A percentile compares a stretch with the other conserved stretches of the same genome.
These are phyloP conservation scores for Aspergillus fructus DNA, from an alignment of 2,329 filamentous ascomycete species.

Conservation along the genomic window DNA sequence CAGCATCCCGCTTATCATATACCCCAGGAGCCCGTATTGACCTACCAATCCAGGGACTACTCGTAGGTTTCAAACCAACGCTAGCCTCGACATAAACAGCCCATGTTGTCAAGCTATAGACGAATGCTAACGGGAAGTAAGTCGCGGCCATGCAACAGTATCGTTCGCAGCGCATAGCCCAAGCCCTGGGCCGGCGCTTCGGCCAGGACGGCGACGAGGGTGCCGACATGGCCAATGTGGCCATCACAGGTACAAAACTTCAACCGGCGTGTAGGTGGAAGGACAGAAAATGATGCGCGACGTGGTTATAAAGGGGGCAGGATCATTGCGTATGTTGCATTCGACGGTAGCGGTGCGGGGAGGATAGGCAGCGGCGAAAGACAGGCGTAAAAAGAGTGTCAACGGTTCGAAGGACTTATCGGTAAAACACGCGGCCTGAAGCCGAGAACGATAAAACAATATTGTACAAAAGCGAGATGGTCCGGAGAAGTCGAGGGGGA, in stretches of 20 bases:
- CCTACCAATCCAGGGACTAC: constrained; percentile 48
- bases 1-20: neutral
- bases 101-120: constrained; percentile 90
- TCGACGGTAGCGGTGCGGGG: neutral
- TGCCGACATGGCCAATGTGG: constrained; percentile 37
- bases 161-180: constrained; percentile 64
- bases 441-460: neutral
- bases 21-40: neutral
- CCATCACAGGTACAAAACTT: constrained; percentile 28
- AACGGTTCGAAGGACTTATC: neutral
- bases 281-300: neutral
- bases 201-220: constrained; percentile 41
- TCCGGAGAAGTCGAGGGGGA: neutral
- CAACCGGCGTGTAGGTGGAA: neutral
- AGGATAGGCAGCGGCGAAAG: neutral
- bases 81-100: constrained; percentile 81
- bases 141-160: constrained; percentile 76
- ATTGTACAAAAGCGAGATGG: neutral
- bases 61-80: constrained; percentile 62
- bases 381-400: neutral
- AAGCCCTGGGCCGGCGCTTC: constrained; percentile 42
- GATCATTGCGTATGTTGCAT: constrained; percentile 2
- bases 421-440: neutral
- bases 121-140: constrained; percentile 85
- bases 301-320: neutral